Evolutionary conservation across 139 green algal genomes (phyloP), one percentile per base, ranked within the genome.

Genomic region (Nannochloris sp.): DNA sequence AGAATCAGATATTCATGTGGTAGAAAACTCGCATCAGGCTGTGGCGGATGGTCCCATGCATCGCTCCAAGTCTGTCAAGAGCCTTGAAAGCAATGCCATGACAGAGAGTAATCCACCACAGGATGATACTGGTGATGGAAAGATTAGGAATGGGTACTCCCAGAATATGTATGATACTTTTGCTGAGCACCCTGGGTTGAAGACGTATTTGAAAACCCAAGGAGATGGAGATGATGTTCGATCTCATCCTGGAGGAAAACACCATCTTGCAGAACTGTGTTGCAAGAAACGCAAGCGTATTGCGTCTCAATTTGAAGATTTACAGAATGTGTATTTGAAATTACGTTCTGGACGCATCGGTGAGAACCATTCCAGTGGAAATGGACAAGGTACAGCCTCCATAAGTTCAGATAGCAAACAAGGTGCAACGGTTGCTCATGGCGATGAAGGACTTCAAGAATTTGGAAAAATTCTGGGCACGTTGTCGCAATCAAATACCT

Each of bases 291-390:
- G 79, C 66, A 76, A 77, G 19, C 78, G 78, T 43, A 80, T 91
- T 24, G 49, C 81, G 19, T 70, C 73, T 8, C 81, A 88, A 70
- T 87, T 88, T 69, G 81, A 87, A 12, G 72, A 87, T 15, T 67
- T 91, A 63, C 76, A 91, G 69, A 60, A 78, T 50, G 76, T 68
- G n/a, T 91, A 91, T 67, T 50, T 88, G 44, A 68, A 34, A 48
- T 54, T 81, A 57, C 61, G 78, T 6, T 48, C 57, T 16, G 12
- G 16, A 14, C 34, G 24, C 27, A 56, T 24, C 11, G 29, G 43
- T 27, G 44, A 44, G 23, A 34, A 9, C 21, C 36, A 55, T 54
- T 5, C n/a, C 2, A 53, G 48, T 24, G 55, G 50, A 19, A 27
- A 58, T 58, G 50, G 23, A 7, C 18, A 25, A 27, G 21, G 14